Evolutionary conservation across 2,329 filamentous ascomycete genomes (phyloP), one percentile per base, ranked within the genome.

Genomic region (Colletotrichum tropicale): DNA sequence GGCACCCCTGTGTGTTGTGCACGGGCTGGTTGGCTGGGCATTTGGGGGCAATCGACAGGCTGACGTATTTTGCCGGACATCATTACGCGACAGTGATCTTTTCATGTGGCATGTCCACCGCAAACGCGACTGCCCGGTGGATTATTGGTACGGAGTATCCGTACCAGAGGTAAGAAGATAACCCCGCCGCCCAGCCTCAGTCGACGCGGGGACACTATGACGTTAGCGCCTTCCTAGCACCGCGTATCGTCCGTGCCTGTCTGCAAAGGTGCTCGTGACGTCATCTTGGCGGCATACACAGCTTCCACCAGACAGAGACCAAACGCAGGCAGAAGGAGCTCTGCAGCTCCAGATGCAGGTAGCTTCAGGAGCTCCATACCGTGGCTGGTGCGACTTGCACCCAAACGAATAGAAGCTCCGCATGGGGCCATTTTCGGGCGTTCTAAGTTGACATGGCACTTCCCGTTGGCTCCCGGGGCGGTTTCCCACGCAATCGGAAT

Each of bases 51-150:
- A 65, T 76, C 74, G 70, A 73, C 65, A 74, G 26, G 48, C 65
- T 76, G 74, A 76, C 74, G 74, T 76, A 76, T 74, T 61, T 48
- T 32, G 26, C 18, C 48, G 21, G 16, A 48, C 56, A 55, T n/a
- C 34, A 76, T 69, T 74, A 74, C 74, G 68, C 68, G 70, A 69
- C 43, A 73, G 5, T 64, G 21, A 32, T 66, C 43, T 75, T 74
- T 38, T 64, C 65, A 69, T 76, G 74, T 76, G 74, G 43, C 48
- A 43, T 69, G 74, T 66, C 65, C 60, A 66, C 65, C 43, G 34
- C 74, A 76, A 76, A 69, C 65, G 34, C 64, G 21, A 52, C 38
- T 52, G 30, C 60, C 36, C 13, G 32, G 67, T 70, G 67, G 58
- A 36, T 32, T 70, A 13, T 18, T 16, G 10, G 69, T 12, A 48